Evolutionary conservation across 2,329 filamentous ascomycete species (phyloP).

Genomic region (Didymella segeticola): DNA sequence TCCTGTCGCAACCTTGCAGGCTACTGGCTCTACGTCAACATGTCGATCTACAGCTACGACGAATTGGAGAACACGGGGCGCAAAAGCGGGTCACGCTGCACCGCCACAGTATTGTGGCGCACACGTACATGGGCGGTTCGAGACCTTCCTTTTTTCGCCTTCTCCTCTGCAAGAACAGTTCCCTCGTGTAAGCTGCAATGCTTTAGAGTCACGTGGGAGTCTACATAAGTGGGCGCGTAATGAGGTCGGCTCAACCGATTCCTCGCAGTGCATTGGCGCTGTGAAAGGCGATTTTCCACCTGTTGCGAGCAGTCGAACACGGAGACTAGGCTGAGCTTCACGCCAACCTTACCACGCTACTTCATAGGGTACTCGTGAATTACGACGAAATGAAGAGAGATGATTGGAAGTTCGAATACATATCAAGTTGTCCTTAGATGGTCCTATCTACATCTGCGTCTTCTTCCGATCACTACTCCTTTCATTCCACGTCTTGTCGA

Average conservation of each 20-base stretch:
- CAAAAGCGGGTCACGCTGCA: not conserved
- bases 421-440: no score
- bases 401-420: no score
- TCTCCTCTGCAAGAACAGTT: not conserved
- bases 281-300: not conserved
- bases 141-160: not conserved
- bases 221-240: no score
- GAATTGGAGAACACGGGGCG: conserved; percentile 6
- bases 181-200: not conserved
- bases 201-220: no score
- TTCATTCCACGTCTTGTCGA: conserved; percentile 52
- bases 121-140: not conserved
- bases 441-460: conserved; percentile 2
- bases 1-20: conserved; percentile 11
- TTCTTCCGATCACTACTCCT: conserved; percentile 24
- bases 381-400: no score
- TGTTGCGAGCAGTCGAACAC: not conserved
- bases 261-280: not conserved
- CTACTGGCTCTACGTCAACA: conserved; percentile 16
- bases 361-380: no score
- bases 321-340: not conserved
- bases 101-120: not conserved
- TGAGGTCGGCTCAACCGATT: no score
- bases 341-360: not conserved
- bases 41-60: conserved; percentile 7